phyloP scores from a whole-genome alignment of 768 basidiomycete genomes.

The Tylopilus plumbeoviolaceoides region DNA sequence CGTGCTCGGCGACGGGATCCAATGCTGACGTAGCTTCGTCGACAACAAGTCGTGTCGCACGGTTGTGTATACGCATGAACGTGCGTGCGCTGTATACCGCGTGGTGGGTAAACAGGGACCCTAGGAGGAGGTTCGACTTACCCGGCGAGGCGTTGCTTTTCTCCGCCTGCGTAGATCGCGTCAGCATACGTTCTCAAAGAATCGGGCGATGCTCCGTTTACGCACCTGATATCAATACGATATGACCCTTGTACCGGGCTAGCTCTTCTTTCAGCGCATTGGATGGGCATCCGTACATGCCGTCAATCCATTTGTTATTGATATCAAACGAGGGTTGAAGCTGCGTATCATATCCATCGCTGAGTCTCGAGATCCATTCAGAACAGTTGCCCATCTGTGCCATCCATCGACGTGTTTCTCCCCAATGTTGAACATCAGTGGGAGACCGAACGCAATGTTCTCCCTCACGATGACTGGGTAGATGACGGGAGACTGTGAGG shows the following conservation, averaged over 20 bases:
- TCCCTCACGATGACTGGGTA: slow-evolving; percentile 46
- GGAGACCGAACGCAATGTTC: slow-evolving; percentile 36
- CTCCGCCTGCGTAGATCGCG: slow-evolving; percentile 30
- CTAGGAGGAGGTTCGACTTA: slow-evolving; percentile 24
- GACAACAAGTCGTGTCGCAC: slow-evolving; percentile 42
- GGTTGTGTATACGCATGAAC: slow-evolving; percentile 36
- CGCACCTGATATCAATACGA: slow-evolving; percentile 23
- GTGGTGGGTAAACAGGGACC: not conserved
- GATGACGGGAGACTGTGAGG: slow-evolving; percentile 45
- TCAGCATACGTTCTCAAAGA: not conserved
- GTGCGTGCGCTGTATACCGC: slow-evolving; percentile 38
- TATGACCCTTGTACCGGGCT: slow-evolving; percentile 21
- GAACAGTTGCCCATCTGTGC: slow-evolving; percentile 30
- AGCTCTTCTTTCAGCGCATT: slow-evolving; percentile 17
- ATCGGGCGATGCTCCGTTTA: not conserved
- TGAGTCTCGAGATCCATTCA: slow-evolving; percentile 33
- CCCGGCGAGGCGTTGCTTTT: slow-evolving; percentile 49
- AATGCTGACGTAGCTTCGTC: slow-evolving; percentile 59
- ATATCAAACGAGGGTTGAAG: slow-evolving; percentile 23
- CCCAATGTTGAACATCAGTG: slow-evolving; percentile 8
- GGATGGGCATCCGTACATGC: slow-evolving; percentile 17
- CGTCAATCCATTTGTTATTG: slow-evolving; percentile 21
- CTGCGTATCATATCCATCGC: slow-evolving; percentile 30
- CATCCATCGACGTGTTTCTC: slow-evolving; percentile 26
- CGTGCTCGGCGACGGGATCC: slow-evolving; percentile 50